These are phyloP conservation scores for Ceriops tagal DNA, from an alignment of 345 rosid species.

Conservation along the genomic window DNA sequence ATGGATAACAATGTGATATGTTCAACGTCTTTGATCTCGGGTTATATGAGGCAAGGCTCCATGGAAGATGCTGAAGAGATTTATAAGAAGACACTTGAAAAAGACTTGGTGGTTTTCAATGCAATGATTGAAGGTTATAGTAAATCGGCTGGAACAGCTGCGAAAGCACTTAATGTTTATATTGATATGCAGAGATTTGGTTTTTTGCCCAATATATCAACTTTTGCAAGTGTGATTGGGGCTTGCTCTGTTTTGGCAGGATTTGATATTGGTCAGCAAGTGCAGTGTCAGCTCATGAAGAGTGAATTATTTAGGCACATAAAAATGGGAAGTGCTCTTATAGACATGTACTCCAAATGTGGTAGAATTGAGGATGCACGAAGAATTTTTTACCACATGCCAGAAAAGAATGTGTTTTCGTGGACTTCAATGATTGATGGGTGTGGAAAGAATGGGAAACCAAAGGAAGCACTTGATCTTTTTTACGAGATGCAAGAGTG, in stretches of 20 bases:
- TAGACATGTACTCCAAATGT: constrained; percentile 89
- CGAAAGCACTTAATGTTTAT: constrained; percentile 51
- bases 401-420: constrained; percentile 66
- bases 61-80: constrained; percentile 63
- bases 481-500: constrained; percentile 52
- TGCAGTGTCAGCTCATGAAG: constrained; percentile 72
- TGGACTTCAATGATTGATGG: constrained; percentile 99
- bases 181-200: constrained; percentile 57
- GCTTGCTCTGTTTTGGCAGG: constrained; percentile 70
- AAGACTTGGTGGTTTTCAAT: constrained; percentile 81
- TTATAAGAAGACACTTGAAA: constrained; percentile 42
- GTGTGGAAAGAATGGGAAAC: constrained; percentile 79
- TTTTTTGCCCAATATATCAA: constrained; percentile 62
- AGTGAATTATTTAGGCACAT: constrained; percentile 41
- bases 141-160: constrained; percentile 47
- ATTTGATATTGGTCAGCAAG: constrained; percentile 63
- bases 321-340: constrained; percentile 79
- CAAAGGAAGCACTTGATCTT: constrained; percentile 67
- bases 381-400: constrained; percentile 57
- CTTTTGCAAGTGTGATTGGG: constrained; percentile 78
- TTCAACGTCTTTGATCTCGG: constrained; percentile 89
- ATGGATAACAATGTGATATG: constrained; percentile 58
- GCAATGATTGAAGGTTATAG: constrained; percentile 96
- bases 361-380: constrained; percentile 65
- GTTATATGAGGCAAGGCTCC: constrained; percentile 66